Evolutionary conservation across 495 filamentous ascomycete species (phyloP), one percentile per base, ranked within the genome.

Genomic region (Penicillium robsamsonii): DNA sequence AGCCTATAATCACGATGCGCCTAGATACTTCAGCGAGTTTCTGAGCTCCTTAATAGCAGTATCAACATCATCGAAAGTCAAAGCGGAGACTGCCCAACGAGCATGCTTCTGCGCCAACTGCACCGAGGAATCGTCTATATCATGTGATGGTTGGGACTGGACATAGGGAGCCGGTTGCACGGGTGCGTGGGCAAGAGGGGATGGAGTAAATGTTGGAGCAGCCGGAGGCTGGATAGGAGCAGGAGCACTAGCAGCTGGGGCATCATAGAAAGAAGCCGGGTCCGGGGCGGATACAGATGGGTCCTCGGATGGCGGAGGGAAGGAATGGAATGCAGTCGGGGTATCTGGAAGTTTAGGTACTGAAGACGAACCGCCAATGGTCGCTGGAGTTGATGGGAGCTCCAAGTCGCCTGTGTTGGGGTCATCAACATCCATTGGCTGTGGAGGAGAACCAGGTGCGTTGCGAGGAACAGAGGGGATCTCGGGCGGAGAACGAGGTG

Each of bases 11-110:
- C 55, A 79, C 46, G 73, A 64, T 8, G 67, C 70, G 9, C 73
- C 76, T 15, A 79, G 68, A 13, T 64, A 66, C 44, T 58, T 67
- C 59, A 98, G 74, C 41, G 94, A 95, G 43, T 78, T 81, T 59
- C 81, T 82, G 52, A 97, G 71, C 64, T 98, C 92, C 67, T 85
- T 87, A 6, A 97, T 86, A 1, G 94, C 94, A 1, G 95, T 98
- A 24, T 86, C 75, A 10, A 96, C 87, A 74, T 98, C 94, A 65
- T 98, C 94, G 70, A 97, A 98, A 66, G 96, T 94, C 50, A 98
- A 74, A 5, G 94, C 94, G 20, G 94, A 97, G 31, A 97, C 92
- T 0, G 94, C 95, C 92, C 92, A 98, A 64, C 87, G 91, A 0
- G 94, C 93, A 75, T 96, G 94, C 63, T 97, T 98, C 68, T 96